These are phyloP conservation scores for Boletus eberwhitei DNA, from an alignment of 768 basidiomycete species.

Conservation along the genomic window DNA sequence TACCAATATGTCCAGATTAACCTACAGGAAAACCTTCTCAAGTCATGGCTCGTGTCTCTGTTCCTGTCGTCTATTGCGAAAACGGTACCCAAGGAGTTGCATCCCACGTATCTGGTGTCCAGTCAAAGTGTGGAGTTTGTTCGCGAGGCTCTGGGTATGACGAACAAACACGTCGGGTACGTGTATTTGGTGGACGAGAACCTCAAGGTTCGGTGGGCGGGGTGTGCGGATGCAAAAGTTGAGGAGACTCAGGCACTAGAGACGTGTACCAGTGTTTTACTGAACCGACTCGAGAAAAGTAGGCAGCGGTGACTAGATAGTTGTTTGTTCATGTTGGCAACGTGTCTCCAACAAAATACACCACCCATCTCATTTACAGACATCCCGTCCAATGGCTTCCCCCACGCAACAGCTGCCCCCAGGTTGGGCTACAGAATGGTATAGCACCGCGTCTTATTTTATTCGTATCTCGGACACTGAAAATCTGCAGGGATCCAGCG, in stretches of 20 bases:
- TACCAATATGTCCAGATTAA: conserved; percentile 86
- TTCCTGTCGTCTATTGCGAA: conserved; percentile 75
- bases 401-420: conserved; percentile 74
- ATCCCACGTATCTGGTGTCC: conserved; percentile 74
- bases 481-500: conserved; percentile 61
- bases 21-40: conserved; percentile 90
- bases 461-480: conserved; percentile 9
- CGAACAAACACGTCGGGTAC: conserved; percentile 88
- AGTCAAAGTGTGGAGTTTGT: conserved; percentile 83
- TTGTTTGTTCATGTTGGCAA: conserved; percentile 30
- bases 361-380: neutral
- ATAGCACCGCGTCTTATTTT: conserved; percentile 17
- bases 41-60: conserved; percentile 83
- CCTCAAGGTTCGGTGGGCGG: conserved; percentile 87
- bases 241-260: conserved; percentile 71
- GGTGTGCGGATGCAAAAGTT: conserved; percentile 74
- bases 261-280: conserved; percentile 64
- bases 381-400: conserved; percentile 34
- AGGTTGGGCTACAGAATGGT: conserved; percentile 96
- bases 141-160: conserved; percentile 81
- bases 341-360: conserved; percentile 22
- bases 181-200: conserved; percentile 88
- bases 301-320: neutral
- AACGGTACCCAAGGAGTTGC: conserved; percentile 58
- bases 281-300: conserved; percentile 50